Conservation (phyloP, 495 filamentous ascomycete species). For the Penicillium alfredii region DNA sequence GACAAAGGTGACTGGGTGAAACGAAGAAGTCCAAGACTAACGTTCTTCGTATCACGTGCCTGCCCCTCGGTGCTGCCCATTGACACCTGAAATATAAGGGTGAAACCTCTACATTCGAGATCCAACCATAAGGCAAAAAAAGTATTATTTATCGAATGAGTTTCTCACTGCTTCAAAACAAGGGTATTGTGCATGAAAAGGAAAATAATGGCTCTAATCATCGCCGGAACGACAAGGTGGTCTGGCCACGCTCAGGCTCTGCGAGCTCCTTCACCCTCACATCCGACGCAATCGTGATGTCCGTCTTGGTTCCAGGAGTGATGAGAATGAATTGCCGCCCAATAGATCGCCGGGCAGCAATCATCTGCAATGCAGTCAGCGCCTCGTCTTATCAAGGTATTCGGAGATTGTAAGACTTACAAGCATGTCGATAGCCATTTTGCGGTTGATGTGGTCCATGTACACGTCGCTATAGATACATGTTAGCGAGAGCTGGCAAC, state of each 20-base stretch:
- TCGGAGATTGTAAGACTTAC: constrained; percentile 46
- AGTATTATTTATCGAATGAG: no score
- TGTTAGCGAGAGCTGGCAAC: constrained; percentile 15
- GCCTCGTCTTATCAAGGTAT: no score
- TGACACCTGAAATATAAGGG: no score
- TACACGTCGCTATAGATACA: constrained; percentile 71
- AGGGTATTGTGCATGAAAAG: no score
- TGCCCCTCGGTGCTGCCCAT: no score
- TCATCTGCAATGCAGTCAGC: constrained; percentile 51
- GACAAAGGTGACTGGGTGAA: no score
- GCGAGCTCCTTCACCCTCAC: constrained; percentile 80
- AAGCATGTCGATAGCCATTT: constrained; percentile 91
- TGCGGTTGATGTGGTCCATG: constrained; percentile 96
- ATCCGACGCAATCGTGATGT: constrained; percentile 64
- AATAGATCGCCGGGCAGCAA: constrained; percentile 74
- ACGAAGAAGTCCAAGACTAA: no score
- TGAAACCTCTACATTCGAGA: no score
- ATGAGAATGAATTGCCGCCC: constrained; percentile 95
- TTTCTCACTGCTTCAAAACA: no score
- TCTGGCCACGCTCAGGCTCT: constrained; percentile 54
- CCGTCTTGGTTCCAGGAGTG: constrained; percentile 78
- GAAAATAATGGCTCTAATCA: no score
- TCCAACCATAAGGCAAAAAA: no score
- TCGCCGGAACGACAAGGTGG: constrained; percentile 27
- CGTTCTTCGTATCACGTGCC: no score